These are phyloP conservation scores for Haplosporangium gracile DNA, from an alignment of 192 early-diverging fungal species.

Conservation along the genomic window DNA sequence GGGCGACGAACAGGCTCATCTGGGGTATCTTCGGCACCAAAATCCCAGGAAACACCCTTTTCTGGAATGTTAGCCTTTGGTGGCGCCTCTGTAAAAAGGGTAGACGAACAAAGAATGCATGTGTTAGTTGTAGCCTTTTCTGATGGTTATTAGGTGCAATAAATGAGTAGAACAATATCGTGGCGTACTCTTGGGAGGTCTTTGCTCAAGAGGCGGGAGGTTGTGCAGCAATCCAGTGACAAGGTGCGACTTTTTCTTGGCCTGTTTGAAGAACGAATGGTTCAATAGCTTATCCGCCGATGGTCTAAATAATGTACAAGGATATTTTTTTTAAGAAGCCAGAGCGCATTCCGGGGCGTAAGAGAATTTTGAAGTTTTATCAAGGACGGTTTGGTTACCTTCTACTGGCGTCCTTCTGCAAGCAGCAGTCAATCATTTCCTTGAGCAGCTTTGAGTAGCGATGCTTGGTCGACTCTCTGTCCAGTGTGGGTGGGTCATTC, in stretches of 20 bases:
- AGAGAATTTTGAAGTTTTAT: too few species aligned
- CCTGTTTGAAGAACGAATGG: slow-evolving; percentile 85
- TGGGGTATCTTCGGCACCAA: slow-evolving; percentile 60
- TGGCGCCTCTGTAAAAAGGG: slow-evolving; percentile 40
- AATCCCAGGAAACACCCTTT: slow-evolving; percentile 79
- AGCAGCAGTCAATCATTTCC: slow-evolving; percentile 89
- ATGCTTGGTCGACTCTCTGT: slow-evolving; percentile 78
- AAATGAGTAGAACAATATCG: background rate
- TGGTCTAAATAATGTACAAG: slow-evolving; percentile 63
- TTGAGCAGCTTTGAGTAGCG: slow-evolving; percentile 85
- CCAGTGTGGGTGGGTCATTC: slow-evolving; percentile 88
- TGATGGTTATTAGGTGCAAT: too few species aligned
- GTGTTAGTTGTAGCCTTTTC: too few species aligned
- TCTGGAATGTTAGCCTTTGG: slow-evolving; percentile 59
- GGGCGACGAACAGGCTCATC: slow-evolving; percentile 23
- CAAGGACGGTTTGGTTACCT: slow-evolving; percentile 36
- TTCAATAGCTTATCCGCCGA: slow-evolving; percentile 80
- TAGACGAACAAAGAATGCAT: background rate
- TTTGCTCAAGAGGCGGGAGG: slow-evolving; percentile 76
- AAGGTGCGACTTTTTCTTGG: slow-evolving; percentile 78
- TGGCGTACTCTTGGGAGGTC: slow-evolving; percentile 69
- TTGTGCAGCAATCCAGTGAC: slow-evolving; percentile 67
- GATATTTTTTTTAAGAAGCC: too few species aligned
- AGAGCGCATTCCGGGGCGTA: too few species aligned
- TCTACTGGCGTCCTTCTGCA: slow-evolving; percentile 83